Conservation (phyloP, 495 filamentous ascomycete species). For the Aspergillus biplanus region DNA sequence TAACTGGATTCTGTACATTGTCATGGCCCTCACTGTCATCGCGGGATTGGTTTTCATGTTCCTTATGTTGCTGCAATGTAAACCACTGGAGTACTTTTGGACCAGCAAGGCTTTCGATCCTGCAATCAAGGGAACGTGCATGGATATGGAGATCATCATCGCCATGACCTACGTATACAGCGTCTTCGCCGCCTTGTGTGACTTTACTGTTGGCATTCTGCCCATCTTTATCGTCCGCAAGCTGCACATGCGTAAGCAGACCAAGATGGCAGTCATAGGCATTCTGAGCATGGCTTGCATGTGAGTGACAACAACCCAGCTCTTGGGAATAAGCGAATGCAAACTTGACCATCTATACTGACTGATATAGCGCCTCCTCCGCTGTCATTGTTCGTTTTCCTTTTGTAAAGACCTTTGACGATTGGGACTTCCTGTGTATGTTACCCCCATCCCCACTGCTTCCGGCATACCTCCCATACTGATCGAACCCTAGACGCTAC, state of each 20-base stretch:
- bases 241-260: constrained; percentile 41
- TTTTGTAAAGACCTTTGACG: constrained; percentile 41
- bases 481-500: constrained; percentile 36
- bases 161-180: constrained; percentile 49
- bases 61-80: constrained; percentile 48
- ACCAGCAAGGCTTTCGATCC: constrained; percentile 33
- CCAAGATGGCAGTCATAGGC: constrained; percentile 43
- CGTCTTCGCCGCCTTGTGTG: constrained; percentile 41
- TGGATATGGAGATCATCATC: constrained; percentile 40
- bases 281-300: constrained; percentile 51
- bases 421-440: constrained; percentile 48
- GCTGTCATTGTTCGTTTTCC: constrained; percentile 47
- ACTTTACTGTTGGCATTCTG: constrained; percentile 48
- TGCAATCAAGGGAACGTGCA: constrained; percentile 39
- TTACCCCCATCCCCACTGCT: not conserved
- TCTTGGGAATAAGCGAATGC: no score
- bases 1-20: constrained; percentile 41
- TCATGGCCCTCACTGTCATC: constrained; percentile 41
- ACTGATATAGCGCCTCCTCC: constrained; percentile 36
- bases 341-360: no score
- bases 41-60: constrained; percentile 45
- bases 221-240: constrained; percentile 43
- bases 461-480: not conserved
- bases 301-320: constrained; percentile 27
- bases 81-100: constrained; percentile 48